Base-by-base conservation (phyloP, 768 basidiomycete genomes). In the Macrolepiota dolichaula region DNA sequence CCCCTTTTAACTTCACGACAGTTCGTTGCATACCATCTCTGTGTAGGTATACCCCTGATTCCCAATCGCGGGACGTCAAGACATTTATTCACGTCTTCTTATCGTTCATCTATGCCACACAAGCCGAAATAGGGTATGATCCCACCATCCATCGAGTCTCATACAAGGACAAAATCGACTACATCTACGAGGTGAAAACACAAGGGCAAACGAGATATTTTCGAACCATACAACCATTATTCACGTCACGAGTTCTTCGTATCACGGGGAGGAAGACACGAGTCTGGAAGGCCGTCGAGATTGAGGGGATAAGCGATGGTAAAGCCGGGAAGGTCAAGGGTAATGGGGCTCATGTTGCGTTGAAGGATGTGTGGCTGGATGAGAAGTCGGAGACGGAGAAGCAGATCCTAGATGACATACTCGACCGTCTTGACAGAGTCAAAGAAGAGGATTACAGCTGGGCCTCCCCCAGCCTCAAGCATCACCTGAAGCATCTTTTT, bases 251-350 rank as follows among this genome's bases (percentile, higher is more conserved):
- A 6, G 44, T 32, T 1, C 37, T 55, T 42, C 40, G 42, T 25
- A 50, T 64, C 58, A 58, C 60, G 25, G 62, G 65, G 3, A 27
- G 63, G 7, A 51, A 53, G 42, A 51, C 65, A n/a, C 61, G 65
- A 6, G 49, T 66, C 17, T 64, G 61, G 65, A 17, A 61, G 35
- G n/a, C n/a, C n/a, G n/a, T n/a, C n/a, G n/a, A n/a, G n/a, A n/a
- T n/a, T n/a, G n/a, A n/a, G n/a, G n/a, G 15, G 35, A 42, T 7
- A 15, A 7, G 9, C 7, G 15, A 10, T n/a, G 6, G 22, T n/a
- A n/a, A 22, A 22, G n/a, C n/a, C n/a, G 1, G 24, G 7, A 22
- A 11, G 15, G 24, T n/a, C n/a, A 17, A 47, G 61, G 60, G n/a
- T 57, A 61, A 36, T 38, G 17, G n/a, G 12, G n/a, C n/a, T n/a